Conservation (phyloP, 2,329 filamentous ascomycete species). For the Ramularia endophylla region DNA sequence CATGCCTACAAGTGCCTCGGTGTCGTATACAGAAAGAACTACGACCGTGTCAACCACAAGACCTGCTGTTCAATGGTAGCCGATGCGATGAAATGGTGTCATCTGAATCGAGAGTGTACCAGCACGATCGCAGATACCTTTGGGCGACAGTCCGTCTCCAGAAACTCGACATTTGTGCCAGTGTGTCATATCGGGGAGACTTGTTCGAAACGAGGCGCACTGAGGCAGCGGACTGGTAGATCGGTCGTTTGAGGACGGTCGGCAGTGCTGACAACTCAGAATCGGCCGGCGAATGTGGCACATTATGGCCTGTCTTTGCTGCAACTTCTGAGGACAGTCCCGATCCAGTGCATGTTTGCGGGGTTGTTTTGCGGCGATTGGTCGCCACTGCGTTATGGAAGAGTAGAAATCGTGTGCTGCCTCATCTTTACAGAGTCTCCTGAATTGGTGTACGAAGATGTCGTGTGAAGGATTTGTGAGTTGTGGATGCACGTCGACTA, state of each 20-base stretch:
- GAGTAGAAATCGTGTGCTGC: too few relatives aligned
- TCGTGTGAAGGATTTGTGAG: too few relatives aligned
- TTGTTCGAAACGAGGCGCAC: too few relatives aligned
- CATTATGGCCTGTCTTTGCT: conserved; percentile 7
- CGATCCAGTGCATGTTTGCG: conserved; percentile 7
- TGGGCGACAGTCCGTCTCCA: conserved; percentile 4
- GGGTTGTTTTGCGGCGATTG: conserved; percentile 4
- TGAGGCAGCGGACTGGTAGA: too few relatives aligned
- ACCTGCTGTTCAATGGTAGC: conserved; percentile 5
- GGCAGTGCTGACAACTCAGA: too few relatives aligned
- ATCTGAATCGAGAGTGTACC: not conserved
- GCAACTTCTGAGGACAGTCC: conserved; percentile 6
- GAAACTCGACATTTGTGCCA: conserved; percentile 6
- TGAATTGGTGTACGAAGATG: too few relatives aligned
- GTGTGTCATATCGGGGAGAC: conserved; percentile 5
- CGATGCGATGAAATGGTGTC: conserved; percentile 9
- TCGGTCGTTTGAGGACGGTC: too few relatives aligned
- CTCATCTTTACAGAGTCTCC: too few relatives aligned
- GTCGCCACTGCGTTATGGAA: conserved; percentile 6
- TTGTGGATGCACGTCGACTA: too few relatives aligned
- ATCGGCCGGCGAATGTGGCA: conserved; percentile 5
- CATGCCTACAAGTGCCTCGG: conserved; percentile 9
- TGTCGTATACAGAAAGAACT: conserved; percentile 5
- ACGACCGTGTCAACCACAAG: conserved; percentile 8
- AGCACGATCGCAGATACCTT: conserved; percentile 3